Conservation (phyloP, 805 yeast species). For the Ogataea chonburiensis region DNA sequence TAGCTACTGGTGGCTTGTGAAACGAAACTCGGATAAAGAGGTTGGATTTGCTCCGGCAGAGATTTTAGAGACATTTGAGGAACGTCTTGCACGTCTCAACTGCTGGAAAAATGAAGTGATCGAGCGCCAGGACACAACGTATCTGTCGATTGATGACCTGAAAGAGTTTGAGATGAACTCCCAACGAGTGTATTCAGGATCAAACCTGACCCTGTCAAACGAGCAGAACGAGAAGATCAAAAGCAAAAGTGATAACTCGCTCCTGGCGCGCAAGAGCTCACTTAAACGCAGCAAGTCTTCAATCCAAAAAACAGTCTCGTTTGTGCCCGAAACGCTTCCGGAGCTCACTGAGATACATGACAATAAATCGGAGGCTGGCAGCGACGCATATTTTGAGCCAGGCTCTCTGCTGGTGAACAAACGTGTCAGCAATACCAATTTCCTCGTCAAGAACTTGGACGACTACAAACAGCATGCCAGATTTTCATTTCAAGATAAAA, state of each 20-base stretch:
- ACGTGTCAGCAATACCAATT: constrained; percentile 30
- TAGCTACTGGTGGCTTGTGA: constrained; percentile 95
- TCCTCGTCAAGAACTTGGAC: constrained; percentile 35
- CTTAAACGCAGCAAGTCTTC: constrained; percentile 26
- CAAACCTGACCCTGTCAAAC: constrained; percentile 13
- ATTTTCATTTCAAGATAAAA: constrained; percentile 17
- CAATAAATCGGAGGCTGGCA: constrained; percentile 39
- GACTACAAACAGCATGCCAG: constrained; percentile 26
- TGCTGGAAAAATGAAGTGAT: constrained; percentile 87
- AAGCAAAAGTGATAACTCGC: constrained; percentile 23
- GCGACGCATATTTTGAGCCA: constrained; percentile 40
- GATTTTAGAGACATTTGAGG: constrained; percentile 85
- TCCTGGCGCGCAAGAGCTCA: constrained; percentile 26
- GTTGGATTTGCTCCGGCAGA: constrained; percentile 98
- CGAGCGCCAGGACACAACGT: constrained; percentile 36
- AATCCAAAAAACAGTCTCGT: constrained; percentile 32
- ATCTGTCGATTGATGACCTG: constrained; percentile 27
- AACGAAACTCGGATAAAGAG: constrained; percentile 37
- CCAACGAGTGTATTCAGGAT: constrained; percentile 17
- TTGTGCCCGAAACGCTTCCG: constrained; percentile 26
- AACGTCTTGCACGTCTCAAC: constrained; percentile 85
- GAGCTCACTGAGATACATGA: constrained; percentile 34
- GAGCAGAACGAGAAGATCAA: constrained; percentile 15
- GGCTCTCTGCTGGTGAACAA: constrained; percentile 24
- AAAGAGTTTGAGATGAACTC: constrained; percentile 26